Evolutionary conservation across 2,329 filamentous ascomycete genomes (phyloP), one percentile per base, ranked within the genome.

Genomic region (Alternaria incomplexa): DNA sequence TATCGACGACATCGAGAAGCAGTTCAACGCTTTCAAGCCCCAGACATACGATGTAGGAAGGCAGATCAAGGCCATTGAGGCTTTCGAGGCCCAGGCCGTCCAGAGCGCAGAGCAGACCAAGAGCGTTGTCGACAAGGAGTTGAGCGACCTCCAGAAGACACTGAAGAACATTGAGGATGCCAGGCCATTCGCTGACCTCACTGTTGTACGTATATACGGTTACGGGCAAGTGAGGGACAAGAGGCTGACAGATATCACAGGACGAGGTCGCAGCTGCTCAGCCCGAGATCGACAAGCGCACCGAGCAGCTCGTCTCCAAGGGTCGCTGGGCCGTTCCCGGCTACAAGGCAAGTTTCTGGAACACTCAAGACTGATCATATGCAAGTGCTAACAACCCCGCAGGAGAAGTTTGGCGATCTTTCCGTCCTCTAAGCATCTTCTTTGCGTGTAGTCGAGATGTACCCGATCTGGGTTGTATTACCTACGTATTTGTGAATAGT

Each of bases 341-440:
- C 81, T 99, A 99, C 92, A 97, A 97, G 93, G 95, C 95, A 86
- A 77, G 90, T 83, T 53, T 66, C 15, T 32, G 25, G 25, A 12
- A 11, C 25, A 15, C 20, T 50, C 10, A 10, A 43, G 17, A 15
- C 11, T 7, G 6, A 13, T 15, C 10, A 5, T 2, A 15, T 17
- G 23, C 44, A n/a, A 6, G n/a, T 64, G 64, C 86, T 91, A 81
- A 90, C 81, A 60, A 68, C 65, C 72, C 50, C 77, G 72, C 77
- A 98, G 95, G 96, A 99, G 89, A 97, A 94, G 89, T 99, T 98
- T 84, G 96, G 96, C 86, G 94, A 98, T 82, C 90, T 98, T 77
- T 95, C 96, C 77, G 85, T 97, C 76, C 87, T 98, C 83, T 99
- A 97, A 89, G 88, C 64, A 58, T 73, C 69, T 70, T 58, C 59